Evolutionary conservation across 2,329 filamentous ascomycete genomes (phyloP).

Genomic region (Ophiocordyceps robertsii): DNA sequence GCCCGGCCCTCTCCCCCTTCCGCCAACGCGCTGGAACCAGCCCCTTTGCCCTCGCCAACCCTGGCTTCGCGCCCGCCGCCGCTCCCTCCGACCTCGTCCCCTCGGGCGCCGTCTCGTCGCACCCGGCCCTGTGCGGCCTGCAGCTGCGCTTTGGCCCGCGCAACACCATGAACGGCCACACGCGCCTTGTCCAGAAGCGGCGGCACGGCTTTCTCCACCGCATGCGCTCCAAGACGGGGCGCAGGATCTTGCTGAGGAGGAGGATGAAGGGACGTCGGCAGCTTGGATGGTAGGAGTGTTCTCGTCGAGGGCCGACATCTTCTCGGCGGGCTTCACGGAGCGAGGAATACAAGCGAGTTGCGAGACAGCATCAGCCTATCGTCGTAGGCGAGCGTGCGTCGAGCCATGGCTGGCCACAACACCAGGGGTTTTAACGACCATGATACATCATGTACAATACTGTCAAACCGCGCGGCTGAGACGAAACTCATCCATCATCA

Average conservation of each 20-base stretch:
- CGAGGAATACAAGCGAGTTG: too few relatives aligned
- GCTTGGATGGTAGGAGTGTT: constrained; percentile 14
- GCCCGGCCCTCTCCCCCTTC: constrained; percentile 27
- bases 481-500: too few relatives aligned
- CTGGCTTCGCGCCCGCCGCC: constrained; percentile 15
- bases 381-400: too few relatives aligned
- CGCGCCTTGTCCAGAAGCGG: constrained; percentile 44
- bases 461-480: too few relatives aligned
- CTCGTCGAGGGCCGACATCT: too few relatives aligned
- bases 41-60: constrained; percentile 4
- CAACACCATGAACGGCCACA: constrained; percentile 41
- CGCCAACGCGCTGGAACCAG: constrained; percentile 14
- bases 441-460: neutral
- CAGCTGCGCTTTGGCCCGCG: constrained; percentile 47
- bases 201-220: constrained; percentile 43
- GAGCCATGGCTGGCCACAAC: too few relatives aligned
- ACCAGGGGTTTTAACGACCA: constrained; percentile 2
- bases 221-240: constrained; percentile 34
- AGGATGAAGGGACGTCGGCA: constrained; percentile 36
- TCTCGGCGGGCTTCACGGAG: too few relatives aligned
- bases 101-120: constrained; percentile 27
- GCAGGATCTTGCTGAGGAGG: constrained; percentile 38
- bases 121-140: constrained; percentile 35
- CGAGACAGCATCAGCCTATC: too few relatives aligned
- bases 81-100: constrained; percentile 5